Evolutionary conservation across 192 early-diverging fungal species (phyloP), one percentile per base, ranked within the genome.

Genomic region (Kappamyces sp.): DNA sequence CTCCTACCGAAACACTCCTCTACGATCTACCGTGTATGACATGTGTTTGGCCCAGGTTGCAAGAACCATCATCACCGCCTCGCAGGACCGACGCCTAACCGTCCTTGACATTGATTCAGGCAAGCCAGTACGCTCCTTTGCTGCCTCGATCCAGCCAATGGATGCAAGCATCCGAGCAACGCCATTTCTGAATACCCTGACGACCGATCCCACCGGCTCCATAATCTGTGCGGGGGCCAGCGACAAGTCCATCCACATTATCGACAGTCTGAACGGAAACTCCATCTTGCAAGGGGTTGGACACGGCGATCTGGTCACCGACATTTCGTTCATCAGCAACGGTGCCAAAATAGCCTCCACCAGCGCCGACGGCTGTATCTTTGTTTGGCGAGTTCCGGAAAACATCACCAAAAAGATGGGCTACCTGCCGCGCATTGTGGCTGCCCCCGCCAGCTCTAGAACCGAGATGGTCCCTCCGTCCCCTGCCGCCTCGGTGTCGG

Each of bases 301-400:
- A 0, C 89, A 91, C 65, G 74, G 86, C 5, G 89, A 91, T 60
- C 58, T 88, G 39, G 75, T 91, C 7, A 91, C 89, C 0, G 63
- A 71, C 8, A 72, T 89, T 37, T 75, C 76, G 52, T 91, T 91
- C 64, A 75, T 62, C 2, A 55, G 50, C 4, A 72, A 78, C 60
- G 66, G 67, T 39, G 57, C 66, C 31, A 67, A 80, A 6, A 57
- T 91, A 4, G 65, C 88, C 33, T 83, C 83, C 1, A 89, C 88
- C 11, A 78, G 79, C 48, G 80, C 79, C 0, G 88, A 91, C 59
- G 88, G 88, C 5, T 88, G 81, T 30, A 69, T 91, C 8, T 79
- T 91, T 65, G 74, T 91, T 1, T 91, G 89, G 89, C 71, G 69
- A 45, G 47, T 89, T 3, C 68, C 74, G 3, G 61, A 70, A 22